Evolutionary conservation across 345 rosid genomes (phyloP).

Genomic region (Corchorus olitorius): DNA sequence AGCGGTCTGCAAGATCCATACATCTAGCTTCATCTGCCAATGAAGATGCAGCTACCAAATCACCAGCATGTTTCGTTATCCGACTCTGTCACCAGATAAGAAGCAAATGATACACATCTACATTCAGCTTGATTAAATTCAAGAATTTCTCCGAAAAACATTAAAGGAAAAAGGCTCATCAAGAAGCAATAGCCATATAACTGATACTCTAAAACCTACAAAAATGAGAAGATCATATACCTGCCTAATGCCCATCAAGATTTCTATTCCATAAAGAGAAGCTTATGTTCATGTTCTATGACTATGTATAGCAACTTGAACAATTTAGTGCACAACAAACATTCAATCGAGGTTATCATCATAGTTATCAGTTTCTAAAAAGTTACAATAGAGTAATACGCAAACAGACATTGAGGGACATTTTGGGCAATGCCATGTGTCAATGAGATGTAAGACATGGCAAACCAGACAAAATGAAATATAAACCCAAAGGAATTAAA

Average conservation of each 20-base stretch:
- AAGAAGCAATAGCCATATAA: background rate
- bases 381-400: constrained; percentile 1
- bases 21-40: constrained; percentile 99
- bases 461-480: background rate
- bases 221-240: constrained; percentile 1
- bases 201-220: background rate
- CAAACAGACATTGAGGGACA: background rate
- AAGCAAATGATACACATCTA: background rate
- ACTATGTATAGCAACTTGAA: background rate
- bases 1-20: constrained; percentile 99
- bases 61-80: constrained; percentile 98
- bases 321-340: background rate
- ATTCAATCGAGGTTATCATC: background rate
- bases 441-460: background rate
- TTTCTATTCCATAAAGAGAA: background rate
- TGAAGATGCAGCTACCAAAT: constrained; percentile 82
- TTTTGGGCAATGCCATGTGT: background rate
- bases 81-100: constrained; percentile 65
- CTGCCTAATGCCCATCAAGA: background rate
- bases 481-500: background rate
- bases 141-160: constrained; percentile 5
- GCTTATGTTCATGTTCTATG: background rate
- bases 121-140: background rate
- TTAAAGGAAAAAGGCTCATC: background rate
- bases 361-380: background rate